phyloP scores from a whole-genome alignment of 495 filamentous ascomycete genomes.

The Glutinoglossum americanum region DNA sequence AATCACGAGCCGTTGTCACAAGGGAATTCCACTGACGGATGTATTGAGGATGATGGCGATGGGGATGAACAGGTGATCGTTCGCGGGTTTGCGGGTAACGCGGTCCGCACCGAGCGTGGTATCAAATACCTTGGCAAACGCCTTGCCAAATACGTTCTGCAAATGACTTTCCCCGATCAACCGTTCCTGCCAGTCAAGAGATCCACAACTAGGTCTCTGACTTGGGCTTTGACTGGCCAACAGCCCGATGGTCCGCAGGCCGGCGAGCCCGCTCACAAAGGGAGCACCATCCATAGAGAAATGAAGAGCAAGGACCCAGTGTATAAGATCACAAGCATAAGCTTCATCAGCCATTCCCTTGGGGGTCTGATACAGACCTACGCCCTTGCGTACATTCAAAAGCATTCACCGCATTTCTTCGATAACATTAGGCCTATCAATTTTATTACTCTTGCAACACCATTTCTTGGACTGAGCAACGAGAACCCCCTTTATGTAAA shows the following conservation, averaged over 20 bases:
- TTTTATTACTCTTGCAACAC: slow-evolving; percentile 79
- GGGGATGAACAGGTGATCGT: slow-evolving; percentile 86
- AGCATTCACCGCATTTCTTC: slow-evolving; percentile 85
- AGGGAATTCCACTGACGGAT: slow-evolving; percentile 4
- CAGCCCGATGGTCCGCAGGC: slow-evolving; percentile 8
- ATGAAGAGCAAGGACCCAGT: slow-evolving; percentile 28
- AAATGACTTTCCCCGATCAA: slow-evolving; percentile 82
- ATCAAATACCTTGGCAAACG: slow-evolving; percentile 95
- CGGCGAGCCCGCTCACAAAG: slow-evolving; percentile 24
- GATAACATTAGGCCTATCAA: slow-evolving; percentile 72
- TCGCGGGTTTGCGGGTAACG: slow-evolving; percentile 77
- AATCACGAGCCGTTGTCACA: background rate
- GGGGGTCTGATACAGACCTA: slow-evolving; percentile 86
- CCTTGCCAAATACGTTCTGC: slow-evolving; percentile 72
- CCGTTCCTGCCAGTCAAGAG: slow-evolving; percentile 53
- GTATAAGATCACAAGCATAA: slow-evolving; percentile 85
- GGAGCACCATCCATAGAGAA: slow-evolving; percentile 29
- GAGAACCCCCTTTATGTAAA: slow-evolving; percentile 95
- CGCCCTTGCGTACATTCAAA: slow-evolving; percentile 91
- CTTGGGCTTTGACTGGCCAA: slow-evolving; percentile 15
- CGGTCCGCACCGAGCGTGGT: slow-evolving; percentile 71
- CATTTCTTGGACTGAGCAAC: slow-evolving; percentile 83
- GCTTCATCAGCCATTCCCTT: slow-evolving; percentile 83
- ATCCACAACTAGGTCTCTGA: slow-evolving; percentile 18
- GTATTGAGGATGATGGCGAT: slow-evolving; percentile 27